Percentiles rank a stretch among this genome's conserved stretches.
These are phyloP conservation scores for Xylaria nigripes DNA, from an alignment of 495 filamentous ascomycete genomes.

Conservation along the genomic window DNA sequence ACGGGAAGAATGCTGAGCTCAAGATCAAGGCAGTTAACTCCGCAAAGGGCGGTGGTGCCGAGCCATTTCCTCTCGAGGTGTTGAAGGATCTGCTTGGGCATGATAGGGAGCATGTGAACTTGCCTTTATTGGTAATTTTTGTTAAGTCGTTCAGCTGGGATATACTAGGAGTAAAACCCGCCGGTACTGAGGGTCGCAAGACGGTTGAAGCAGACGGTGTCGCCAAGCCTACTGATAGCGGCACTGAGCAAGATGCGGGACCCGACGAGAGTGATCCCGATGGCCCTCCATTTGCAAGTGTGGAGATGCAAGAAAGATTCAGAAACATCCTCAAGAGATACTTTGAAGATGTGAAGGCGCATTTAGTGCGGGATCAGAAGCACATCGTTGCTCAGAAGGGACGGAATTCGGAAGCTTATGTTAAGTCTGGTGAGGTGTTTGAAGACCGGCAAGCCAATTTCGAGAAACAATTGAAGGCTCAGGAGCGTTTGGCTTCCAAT, in stretches of 20 bases:
- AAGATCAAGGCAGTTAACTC: conserved; percentile 41
- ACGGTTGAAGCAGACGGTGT: conserved; percentile 79
- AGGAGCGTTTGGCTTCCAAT: conserved; percentile 84
- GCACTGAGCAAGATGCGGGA: conserved; percentile 35
- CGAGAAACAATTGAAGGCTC: conserved; percentile 82
- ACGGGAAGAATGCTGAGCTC: conserved; percentile 46
- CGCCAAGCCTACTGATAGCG: conserved; percentile 38
- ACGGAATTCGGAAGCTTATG: conserved; percentile 95
- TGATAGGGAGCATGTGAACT: conserved; percentile 83
- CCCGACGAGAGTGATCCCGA: conserved; percentile 36
- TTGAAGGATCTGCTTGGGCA: conserved; percentile 91
- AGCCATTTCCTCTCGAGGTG: conserved; percentile 92
- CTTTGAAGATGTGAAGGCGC: conserved; percentile 84
- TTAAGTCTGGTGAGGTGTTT: conserved; percentile 97
- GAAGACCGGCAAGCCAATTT: conserved; percentile 95
- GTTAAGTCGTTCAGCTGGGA: conserved; percentile 97
- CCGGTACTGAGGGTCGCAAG: conserved; percentile 66
- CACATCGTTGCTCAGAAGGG: conserved; percentile 71
- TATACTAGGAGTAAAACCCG: conserved; percentile 68
- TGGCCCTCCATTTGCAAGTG: conserved; percentile 63
- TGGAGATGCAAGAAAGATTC: conserved; percentile 79
- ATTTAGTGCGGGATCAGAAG: conserved; percentile 85
- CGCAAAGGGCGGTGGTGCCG: conserved; percentile 51
- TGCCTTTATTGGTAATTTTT: conserved; percentile 86
- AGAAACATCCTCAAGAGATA: conserved; percentile 82